These are phyloP conservation scores for Aureobasidium namibiae DNA, from an alignment of 2,329 filamentous ascomycete genomes.

Conservation along the genomic window DNA sequence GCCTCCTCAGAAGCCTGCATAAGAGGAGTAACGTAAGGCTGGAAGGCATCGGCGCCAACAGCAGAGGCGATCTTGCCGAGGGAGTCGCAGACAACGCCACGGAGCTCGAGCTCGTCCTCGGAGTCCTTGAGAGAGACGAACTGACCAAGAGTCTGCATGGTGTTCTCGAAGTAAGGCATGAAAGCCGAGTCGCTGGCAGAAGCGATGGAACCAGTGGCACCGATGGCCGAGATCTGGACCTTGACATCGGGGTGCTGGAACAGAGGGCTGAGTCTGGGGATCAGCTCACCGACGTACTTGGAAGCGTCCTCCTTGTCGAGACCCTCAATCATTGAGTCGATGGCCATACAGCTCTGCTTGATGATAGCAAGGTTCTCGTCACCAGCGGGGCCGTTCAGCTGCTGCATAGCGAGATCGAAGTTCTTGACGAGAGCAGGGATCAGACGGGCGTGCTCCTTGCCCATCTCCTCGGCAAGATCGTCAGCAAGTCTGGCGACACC, in stretches of 20 bases:
- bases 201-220: constrained; percentile 84
- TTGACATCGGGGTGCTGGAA: constrained; percentile 78
- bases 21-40: constrained; percentile 81
- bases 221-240: constrained; percentile 82
- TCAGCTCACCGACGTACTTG: constrained; percentile 72
- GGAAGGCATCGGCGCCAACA: constrained; percentile 77
- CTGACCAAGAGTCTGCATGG: constrained; percentile 79
- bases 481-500: constrained; percentile 85
- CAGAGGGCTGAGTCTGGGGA: constrained; percentile 75
- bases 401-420: constrained; percentile 68
- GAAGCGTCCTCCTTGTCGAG: constrained; percentile 73
- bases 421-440: constrained; percentile 83
- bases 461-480: constrained; percentile 84
- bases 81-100: constrained; percentile 82
- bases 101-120: constrained; percentile 81
- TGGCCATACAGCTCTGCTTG: constrained; percentile 78
- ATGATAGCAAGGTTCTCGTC: constrained; percentile 79
- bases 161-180: constrained; percentile 81
- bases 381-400: constrained; percentile 52
- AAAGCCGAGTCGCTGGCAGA: constrained; percentile 76
- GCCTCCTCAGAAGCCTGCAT: constrained; percentile 92
- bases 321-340: constrained; percentile 84
- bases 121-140: constrained; percentile 81
- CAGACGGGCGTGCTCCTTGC: constrained; percentile 73
- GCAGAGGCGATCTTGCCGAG: constrained; percentile 88